These are phyloP conservation scores for Leptographium lundbergii DNA, from an alignment of 2,329 filamentous ascomycete species.

Conservation along the genomic window DNA sequence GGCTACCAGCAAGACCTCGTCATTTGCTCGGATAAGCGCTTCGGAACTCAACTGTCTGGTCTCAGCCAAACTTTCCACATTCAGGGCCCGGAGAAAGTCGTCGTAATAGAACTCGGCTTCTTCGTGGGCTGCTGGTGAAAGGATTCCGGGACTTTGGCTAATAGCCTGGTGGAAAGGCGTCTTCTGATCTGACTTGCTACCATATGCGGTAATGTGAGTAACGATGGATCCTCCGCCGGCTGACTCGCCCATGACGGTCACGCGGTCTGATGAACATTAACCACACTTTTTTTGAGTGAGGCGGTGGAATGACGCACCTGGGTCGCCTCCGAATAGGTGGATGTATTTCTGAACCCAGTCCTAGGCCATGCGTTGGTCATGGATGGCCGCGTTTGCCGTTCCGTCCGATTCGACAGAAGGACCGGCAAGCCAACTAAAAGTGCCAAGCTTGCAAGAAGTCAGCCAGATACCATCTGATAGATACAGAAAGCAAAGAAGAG, in stretches of 20 bases:
- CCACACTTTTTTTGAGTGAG: background rate
- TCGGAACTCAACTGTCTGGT: background rate
- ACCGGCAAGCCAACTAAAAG: background rate
- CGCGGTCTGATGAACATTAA: slow-evolving; percentile 12
- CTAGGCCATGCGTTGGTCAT: slow-evolving; percentile 27
- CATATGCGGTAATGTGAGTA: slow-evolving; percentile 19
- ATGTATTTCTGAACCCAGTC: slow-evolving; percentile 34
- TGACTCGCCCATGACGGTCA: slow-evolving; percentile 34
- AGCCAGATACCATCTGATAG: too few relatives aligned
- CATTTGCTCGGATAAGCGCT: background rate
- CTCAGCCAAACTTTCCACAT: background rate
- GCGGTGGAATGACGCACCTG: slow-evolving; percentile 5
- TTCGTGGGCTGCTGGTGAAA: background rate
- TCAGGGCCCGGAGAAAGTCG: background rate
- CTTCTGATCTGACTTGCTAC: background rate
- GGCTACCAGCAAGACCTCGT: background rate
- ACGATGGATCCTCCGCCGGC: slow-evolving; percentile 19
- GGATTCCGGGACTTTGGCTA: background rate
- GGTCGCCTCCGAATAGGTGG: slow-evolving; percentile 29
- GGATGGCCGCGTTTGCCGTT: slow-evolving; percentile 21
- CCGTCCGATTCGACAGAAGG: background rate
- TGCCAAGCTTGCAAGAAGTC: background rate
- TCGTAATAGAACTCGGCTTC: background rate
- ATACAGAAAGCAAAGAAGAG: too few relatives aligned
- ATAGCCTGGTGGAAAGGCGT: background rate